phyloP scores from a whole-genome alignment of 495 filamentous ascomycete species.

The Talaromyces wortmannii region DNA sequence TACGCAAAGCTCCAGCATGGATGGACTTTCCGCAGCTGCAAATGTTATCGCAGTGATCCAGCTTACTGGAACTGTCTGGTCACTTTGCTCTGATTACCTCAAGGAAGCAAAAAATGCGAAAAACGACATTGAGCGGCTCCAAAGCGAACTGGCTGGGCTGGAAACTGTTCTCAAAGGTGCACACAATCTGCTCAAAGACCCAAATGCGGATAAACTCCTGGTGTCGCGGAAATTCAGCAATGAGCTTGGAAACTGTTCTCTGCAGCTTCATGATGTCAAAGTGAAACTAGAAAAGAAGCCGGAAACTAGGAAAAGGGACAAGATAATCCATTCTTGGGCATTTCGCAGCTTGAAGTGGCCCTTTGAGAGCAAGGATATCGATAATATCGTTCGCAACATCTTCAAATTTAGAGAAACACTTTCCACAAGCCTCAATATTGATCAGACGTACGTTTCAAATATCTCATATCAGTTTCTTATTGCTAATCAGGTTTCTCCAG shows the following conservation, averaged over 20 bases:
- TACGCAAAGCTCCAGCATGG: conserved; percentile 7
- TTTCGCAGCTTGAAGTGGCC: not conserved
- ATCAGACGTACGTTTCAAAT: not conserved
- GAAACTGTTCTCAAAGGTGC: conserved; percentile 14
- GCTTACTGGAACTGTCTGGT: conserved; percentile 17
- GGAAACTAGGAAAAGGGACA: not conserved
- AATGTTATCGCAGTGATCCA: conserved; percentile 31
- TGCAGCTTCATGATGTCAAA: not conserved
- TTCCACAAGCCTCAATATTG: not conserved
- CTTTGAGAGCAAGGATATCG: not conserved
- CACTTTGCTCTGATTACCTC: conserved; percentile 21
- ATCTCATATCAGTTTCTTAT: not conserved
- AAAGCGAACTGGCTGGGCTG: conserved; percentile 17
- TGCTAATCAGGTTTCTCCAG: not conserved
- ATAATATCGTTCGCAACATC: not conserved
- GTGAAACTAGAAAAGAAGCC: not conserved
- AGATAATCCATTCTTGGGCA: not conserved
- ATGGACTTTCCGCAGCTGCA: conserved; percentile 20
- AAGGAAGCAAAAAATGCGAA: conserved; percentile 23
- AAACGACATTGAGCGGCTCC: conserved; percentile 24
- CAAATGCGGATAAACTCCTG: conserved; percentile 6
- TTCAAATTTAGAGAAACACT: not conserved
- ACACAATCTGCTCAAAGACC: conserved; percentile 8
- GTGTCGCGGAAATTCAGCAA: not conserved
- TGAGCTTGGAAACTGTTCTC: not conserved